These are phyloP conservation scores for Claviceps purpurea DNA, from an alignment of 2,329 filamentous ascomycete species.

Conservation along the genomic window DNA sequence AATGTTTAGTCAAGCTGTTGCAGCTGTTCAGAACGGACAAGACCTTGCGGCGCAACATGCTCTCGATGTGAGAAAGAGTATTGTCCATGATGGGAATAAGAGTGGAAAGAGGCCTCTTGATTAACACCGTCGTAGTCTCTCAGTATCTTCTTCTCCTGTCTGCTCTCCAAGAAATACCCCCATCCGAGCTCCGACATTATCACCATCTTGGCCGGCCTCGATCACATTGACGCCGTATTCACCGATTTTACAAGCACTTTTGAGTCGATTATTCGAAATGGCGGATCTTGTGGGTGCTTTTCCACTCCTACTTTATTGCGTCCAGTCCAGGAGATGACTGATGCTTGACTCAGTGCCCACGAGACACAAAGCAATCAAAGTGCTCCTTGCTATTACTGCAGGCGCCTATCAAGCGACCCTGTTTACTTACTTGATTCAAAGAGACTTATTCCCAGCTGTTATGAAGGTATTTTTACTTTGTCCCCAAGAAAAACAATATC, in stretches of 20 bases:
- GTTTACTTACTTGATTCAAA: conserved; percentile 86
- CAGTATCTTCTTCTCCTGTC: conserved; percentile 69
- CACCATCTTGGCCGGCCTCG: conserved; percentile 72
- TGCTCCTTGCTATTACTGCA: conserved; percentile 71
- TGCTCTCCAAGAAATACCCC: conserved; percentile 81
- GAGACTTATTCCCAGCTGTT: conserved; percentile 83
- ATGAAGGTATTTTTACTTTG: conserved; percentile 58
- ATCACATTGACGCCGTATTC: conserved; percentile 76
- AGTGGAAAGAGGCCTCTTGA: background rate
- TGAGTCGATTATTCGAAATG: conserved; percentile 71
- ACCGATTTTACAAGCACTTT: conserved; percentile 75
- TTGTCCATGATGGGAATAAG: background rate
- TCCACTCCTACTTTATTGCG: too few species aligned
- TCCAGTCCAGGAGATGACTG: background rate
- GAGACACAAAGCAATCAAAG: conserved; percentile 66
- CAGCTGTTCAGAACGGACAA: conserved; percentile 47
- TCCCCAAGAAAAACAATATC: background rate
- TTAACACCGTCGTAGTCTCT: conserved; percentile 53
- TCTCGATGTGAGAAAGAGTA: conserved; percentile 56
- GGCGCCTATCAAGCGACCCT: conserved; percentile 94
- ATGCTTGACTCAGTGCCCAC: conserved; percentile 45
- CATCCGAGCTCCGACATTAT: conserved; percentile 95
- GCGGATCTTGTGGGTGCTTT: conserved; percentile 48
- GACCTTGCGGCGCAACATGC: conserved; percentile 61
- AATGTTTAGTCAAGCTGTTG: conserved; percentile 63